A percentile compares a stretch with the other conserved stretches of the same genome.
Evolutionary conservation across 495 filamentous ascomycete genomes (phyloP).

Genomic region (Tuber melanosporum): DNA sequence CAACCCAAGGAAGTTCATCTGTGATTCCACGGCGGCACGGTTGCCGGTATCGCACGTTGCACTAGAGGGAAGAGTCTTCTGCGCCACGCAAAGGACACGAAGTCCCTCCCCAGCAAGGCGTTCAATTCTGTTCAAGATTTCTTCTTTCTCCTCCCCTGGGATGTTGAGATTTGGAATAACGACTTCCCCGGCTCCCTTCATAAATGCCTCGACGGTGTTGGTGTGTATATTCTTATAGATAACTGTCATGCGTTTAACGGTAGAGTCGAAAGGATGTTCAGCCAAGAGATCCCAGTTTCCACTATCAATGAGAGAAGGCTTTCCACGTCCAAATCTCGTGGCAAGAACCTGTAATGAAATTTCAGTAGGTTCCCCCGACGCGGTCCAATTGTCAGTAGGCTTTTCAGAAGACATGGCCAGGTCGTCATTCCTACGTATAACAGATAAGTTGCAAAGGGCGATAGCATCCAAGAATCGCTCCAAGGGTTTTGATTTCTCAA

Average conservation of each 20-base stretch:
- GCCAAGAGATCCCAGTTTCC: conserved; percentile 45
- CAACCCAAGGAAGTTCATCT: conserved; percentile 59
- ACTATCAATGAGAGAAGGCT: conserved; percentile 34
- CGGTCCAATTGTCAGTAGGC: conserved; percentile 45
- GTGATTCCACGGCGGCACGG: conserved; percentile 52
- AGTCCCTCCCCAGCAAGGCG: conserved; percentile 53
- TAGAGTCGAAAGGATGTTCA: conserved; percentile 59
- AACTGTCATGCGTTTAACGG: conserved; percentile 57
- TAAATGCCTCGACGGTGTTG: conserved; percentile 47
- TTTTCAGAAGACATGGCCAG: conserved; percentile 39
- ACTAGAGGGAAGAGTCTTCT: conserved; percentile 41
- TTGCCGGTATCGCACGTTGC: conserved; percentile 41
- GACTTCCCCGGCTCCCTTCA: conserved; percentile 55
- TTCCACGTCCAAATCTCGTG: conserved; percentile 46
- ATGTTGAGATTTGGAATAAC: conserved; percentile 48
- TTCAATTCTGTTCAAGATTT: conserved; percentile 48
- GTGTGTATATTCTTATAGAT: conserved; percentile 45
- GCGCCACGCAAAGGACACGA: conserved; percentile 53
- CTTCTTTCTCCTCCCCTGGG: conserved; percentile 40
- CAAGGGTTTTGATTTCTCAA: conserved; percentile 18
- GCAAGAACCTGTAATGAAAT: conserved; percentile 54
- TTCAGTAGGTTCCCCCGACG: conserved; percentile 54
- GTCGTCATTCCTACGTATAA: conserved; percentile 36
- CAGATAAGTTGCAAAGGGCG: conserved; percentile 41
- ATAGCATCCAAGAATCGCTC: conserved; percentile 41